Conservation (phyloP, 257 asterid genomes). For the Penstemon barbatus region DNA sequence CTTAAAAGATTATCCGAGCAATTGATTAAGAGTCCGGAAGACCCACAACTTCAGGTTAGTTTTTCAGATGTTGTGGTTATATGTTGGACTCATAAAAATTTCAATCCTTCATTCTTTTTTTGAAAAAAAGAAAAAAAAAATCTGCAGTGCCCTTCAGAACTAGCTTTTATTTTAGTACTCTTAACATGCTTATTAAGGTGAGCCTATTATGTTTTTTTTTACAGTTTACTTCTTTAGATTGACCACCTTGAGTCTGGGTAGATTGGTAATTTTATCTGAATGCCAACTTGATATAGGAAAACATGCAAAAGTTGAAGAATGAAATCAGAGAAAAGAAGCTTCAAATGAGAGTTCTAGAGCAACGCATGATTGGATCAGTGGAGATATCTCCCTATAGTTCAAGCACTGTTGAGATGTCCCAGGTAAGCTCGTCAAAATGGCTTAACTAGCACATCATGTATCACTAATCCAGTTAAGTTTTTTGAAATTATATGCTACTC, state of each 20-base stretch:
- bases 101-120: too few species aligned
- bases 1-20: constrained; percentile 70
- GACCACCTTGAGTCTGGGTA: constrained; percentile 12
- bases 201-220: constrained; percentile 4
- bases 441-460: background rate
- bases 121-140: too few species aligned
- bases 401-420: constrained; percentile 53
- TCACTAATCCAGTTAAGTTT: background rate
- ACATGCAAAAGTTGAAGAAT: constrained; percentile 58
- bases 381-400: constrained; percentile 57
- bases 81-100: background rate
- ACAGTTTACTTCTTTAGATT: constrained; percentile 15
- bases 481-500: background rate
- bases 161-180: background rate
- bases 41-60: constrained; percentile 60
- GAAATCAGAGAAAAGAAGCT: constrained; percentile 69
- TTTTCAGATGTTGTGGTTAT: constrained; percentile 1
- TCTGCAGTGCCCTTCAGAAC: too few species aligned
- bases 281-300: constrained; percentile 44
- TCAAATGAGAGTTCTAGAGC: constrained; percentile 69
- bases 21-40: constrained; percentile 55
- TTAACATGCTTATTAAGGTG: constrained; percentile 16
- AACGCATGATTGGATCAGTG: constrained; percentile 78
- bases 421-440: constrained; percentile 39
- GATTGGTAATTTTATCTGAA: background rate